These are phyloP conservation scores for Aurinia saxatilis DNA, from an alignment of 345 rosid species.

Conservation along the genomic window DNA sequence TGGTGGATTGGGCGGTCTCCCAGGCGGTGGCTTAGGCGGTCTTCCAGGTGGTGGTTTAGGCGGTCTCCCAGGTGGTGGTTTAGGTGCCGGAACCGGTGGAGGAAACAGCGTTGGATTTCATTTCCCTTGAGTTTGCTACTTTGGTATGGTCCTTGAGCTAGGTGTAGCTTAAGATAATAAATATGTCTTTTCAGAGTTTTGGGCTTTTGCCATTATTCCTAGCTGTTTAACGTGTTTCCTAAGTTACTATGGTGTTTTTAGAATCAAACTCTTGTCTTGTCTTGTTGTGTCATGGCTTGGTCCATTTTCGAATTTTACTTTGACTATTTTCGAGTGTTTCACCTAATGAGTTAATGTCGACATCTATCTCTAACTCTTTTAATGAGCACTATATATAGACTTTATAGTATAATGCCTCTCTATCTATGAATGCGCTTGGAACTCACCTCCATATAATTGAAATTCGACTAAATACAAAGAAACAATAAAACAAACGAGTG, in stretches of 20 bases:
- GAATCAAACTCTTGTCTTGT: slow-evolving; percentile 8
- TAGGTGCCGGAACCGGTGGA: slow-evolving; percentile 33
- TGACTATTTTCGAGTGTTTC: slow-evolving; percentile 16
- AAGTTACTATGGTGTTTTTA: slow-evolving; percentile 10
- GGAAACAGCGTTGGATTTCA: slow-evolving; percentile 26
- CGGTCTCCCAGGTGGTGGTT: slow-evolving; percentile 30
- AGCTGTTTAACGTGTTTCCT: slow-evolving; percentile 11
- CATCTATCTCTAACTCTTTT: not conserved
- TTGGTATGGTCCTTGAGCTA: slow-evolving; percentile 6
- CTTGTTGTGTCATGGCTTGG: slow-evolving; percentile 18
- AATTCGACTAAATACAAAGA: not conserved
- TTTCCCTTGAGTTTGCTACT: slow-evolving; percentile 22
- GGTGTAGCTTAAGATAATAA: slow-evolving; percentile 19
- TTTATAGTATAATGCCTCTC: not conserved
- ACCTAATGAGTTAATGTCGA: slow-evolving; percentile 12
- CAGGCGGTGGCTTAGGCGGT: slow-evolving; percentile 21
- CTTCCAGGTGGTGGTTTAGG: slow-evolving; percentile 21
- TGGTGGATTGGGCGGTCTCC: slow-evolving; percentile 28
- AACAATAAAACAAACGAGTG: not conserved
- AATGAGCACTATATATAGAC: slow-evolving; percentile 2
- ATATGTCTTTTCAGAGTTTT: slow-evolving; percentile 3
- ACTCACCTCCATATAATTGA: not conserved
- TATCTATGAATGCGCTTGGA: not conserved
- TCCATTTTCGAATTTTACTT: slow-evolving; percentile 16
- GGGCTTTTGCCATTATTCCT: not conserved